A percentile compares a stretch with the other conserved stretches of the same genome.
Conservation (phyloP, 2,329 filamentous ascomycete genomes). For the Pseudofabraea citricarpa region DNA sequence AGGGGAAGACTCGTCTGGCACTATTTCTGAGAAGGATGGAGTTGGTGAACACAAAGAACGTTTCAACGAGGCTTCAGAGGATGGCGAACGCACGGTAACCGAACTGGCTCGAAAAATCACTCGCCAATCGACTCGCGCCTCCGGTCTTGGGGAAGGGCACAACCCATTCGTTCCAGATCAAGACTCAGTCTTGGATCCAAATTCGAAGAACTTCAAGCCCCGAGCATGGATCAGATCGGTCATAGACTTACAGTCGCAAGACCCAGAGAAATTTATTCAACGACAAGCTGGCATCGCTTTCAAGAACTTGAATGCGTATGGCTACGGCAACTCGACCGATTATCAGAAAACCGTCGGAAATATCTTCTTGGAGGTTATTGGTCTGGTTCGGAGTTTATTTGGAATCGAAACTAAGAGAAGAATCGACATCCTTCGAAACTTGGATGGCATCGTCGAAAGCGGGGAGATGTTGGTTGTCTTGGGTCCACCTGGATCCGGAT, state of each 20-base stretch:
- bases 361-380: constrained; percentile 45
- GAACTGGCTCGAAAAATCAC: background rate
- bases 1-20: too few relatives aligned
- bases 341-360: constrained; percentile 65
- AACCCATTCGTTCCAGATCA: constrained; percentile 44
- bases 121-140: background rate
- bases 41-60: too few relatives aligned
- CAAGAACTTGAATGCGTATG: constrained; percentile 63
- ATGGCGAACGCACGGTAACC: too few relatives aligned
- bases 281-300: constrained; percentile 62
- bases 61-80: too few relatives aligned
- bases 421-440: constrained; percentile 50
- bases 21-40: too few relatives aligned
- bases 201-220: constrained; percentile 45
- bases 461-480: constrained; percentile 66
- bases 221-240: constrained; percentile 56
- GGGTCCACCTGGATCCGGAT: constrained; percentile 57
- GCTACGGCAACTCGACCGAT: constrained; percentile 62
- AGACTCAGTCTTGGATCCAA: constrained; percentile 46
- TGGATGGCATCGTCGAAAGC: constrained; percentile 56
- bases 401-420: constrained; percentile 48
- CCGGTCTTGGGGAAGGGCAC: too few relatives aligned
- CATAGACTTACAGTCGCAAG: constrained; percentile 44
- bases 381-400: constrained; percentile 40
- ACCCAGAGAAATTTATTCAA: constrained; percentile 46